Evolutionary conservation across 208 protist genomes (phyloP).

Genomic region (Wallacemonas collosoma): DNA sequence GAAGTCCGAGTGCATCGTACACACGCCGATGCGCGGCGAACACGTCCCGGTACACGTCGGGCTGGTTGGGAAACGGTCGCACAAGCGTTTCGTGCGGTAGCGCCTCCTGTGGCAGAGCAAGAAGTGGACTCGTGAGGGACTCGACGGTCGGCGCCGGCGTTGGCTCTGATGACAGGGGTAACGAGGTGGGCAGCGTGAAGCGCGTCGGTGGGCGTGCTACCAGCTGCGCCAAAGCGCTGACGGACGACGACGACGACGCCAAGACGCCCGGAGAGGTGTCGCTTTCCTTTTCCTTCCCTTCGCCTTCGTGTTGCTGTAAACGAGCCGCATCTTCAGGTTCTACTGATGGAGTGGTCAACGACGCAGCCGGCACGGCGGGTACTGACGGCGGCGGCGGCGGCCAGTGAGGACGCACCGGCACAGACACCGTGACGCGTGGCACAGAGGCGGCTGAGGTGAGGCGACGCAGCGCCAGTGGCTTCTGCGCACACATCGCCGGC

Average conservation of each 20-base stretch:
- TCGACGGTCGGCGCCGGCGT: neutral
- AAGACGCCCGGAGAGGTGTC: neutral
- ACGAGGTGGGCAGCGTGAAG: conserved; percentile 13
- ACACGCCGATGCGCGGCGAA: neutral
- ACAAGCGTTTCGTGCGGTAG: neutral
- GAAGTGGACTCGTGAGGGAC: neutral
- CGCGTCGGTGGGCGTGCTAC: neutral
- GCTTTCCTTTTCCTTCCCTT: neutral
- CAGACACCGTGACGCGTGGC: conserved; percentile 17
- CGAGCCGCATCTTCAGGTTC: neutral
- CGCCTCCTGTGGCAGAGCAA: neutral
- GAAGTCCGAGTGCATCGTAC: neutral
- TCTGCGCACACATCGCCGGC: conserved; percentile 21
- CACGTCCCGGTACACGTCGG: neutral
- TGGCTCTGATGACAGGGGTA: neutral
- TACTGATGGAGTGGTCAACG: neutral
- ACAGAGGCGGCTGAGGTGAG: conserved; percentile 7
- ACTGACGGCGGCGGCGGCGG: neutral
- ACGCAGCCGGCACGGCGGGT: conserved; percentile 16
- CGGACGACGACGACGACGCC: neutral
- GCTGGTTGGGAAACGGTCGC: neutral
- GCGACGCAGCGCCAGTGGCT: conserved; percentile 11
- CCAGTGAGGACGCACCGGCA: conserved; percentile 22
- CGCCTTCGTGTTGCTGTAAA: no score
- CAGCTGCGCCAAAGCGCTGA: neutral